These are phyloP conservation scores for Heliamphora exappendiculata DNA, from an alignment of 148 eudicot species.

Conservation along the genomic window DNA sequence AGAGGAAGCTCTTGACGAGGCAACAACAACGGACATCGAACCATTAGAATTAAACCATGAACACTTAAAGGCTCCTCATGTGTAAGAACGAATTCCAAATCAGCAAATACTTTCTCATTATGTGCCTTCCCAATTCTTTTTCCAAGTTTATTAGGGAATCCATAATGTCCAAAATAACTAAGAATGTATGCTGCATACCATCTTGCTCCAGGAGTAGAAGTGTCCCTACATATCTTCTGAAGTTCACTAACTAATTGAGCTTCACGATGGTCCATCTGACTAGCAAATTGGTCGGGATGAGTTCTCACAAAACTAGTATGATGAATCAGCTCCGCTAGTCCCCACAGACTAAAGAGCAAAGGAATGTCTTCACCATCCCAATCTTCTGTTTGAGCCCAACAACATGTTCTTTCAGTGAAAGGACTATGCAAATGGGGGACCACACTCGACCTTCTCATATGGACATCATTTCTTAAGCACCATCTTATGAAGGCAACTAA, in stretches of 20 bases:
- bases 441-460: constrained; percentile 30
- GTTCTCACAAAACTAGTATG: constrained; percentile 20
- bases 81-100: constrained; percentile 46
- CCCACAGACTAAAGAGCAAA: constrained; percentile 60
- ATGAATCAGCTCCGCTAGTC: constrained; percentile 57
- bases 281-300: constrained; percentile 25
- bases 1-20: constrained; percentile 30
- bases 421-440: constrained; percentile 38
- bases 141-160: constrained; percentile 65
- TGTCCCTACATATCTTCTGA: constrained; percentile 31
- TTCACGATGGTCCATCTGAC: constrained; percentile 26
- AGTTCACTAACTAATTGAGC: constrained; percentile 46
- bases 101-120: constrained; percentile 44
- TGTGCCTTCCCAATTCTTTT: constrained; percentile 37
- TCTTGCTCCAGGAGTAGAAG: constrained; percentile 49
- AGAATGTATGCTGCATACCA: constrained; percentile 73
- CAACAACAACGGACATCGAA: constrained; percentile 60
- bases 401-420: constrained; percentile 39
- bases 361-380: constrained; percentile 75
- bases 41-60: constrained; percentile 56
- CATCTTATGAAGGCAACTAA: constrained; percentile 42
- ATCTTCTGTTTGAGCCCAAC: constrained; percentile 36
- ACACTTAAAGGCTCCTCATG: constrained; percentile 46
- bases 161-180: constrained; percentile 54
- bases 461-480: constrained; percentile 43